Evolutionary conservation across 768 basidiomycete species (phyloP), one percentile per base, ranked within the genome.

Genomic region (Hysterangium stoloniferum): DNA sequence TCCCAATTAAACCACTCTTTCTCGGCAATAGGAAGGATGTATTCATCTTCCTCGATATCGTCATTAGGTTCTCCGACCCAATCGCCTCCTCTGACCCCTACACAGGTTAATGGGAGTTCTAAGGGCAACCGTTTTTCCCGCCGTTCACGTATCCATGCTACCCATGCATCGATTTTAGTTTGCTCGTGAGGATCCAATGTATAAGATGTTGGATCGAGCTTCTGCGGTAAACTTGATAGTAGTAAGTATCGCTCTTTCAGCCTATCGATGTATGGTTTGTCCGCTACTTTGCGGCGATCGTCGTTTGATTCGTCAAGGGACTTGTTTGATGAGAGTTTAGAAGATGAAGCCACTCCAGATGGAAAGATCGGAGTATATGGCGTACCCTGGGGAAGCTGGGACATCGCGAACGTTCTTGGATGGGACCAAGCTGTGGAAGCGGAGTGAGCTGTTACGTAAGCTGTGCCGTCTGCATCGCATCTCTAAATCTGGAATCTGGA

Each of bases 301-400:
- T 51, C 28, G 13, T 6, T 34, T 20, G 6, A 17, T 17, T 6
- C 17, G 24, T 45, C 29, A 28, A 24, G n/a, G 22, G 44, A 45
- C 15, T 32, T 17, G 22, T 15, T 5, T 45, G 44, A 31, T n/a
- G 28, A n/a, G 29, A n/a, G 25, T 17, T n/a, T 2, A 27, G 27
- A 32, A 5, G 40, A 2, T 15, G 49, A 12, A 51, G 25, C n/a
- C n/a, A n/a, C n/a, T 22, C 38, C 22, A 31, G 49, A 40, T 19
- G 49, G 49, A 22, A 51, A 51, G 27, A 51, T 33, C 19, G 49
- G 49, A 29, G 49, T 51, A 42, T 51, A 51, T 43, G 49, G 49
- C 12, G 49, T 42, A 6, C 38, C 17, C 43, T 28, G 36, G n/a
- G n/a, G n/a, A n/a, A n/a, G n/a, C n/a, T n/a, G n/a, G n/a, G n/a